Conservation (phyloP, 2,329 filamentous ascomycete genomes). For the Fusarium sarcochroum region DNA sequence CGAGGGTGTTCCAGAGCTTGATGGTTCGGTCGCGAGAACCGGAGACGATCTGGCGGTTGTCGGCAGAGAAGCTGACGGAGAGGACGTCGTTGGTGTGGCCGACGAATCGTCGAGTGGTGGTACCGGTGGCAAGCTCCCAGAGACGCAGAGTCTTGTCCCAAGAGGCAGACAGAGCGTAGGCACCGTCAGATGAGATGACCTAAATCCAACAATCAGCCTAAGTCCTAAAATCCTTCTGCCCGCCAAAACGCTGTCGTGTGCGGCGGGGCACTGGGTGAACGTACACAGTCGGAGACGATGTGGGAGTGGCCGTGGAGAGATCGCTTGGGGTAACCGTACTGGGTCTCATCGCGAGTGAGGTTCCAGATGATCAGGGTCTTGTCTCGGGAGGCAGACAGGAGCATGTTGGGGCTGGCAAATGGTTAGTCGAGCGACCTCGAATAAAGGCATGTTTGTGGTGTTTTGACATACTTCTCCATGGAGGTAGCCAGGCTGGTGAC, state of each 20-base stretch:
- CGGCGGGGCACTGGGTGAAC: slow-evolving; percentile 59
- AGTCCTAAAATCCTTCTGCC: slow-evolving; percentile 30
- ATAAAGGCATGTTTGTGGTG: slow-evolving; percentile 8
- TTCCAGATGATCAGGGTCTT: slow-evolving; percentile 99
- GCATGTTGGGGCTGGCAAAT: slow-evolving; percentile 90
- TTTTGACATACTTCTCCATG: slow-evolving; percentile 88
- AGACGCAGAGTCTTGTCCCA: slow-evolving; percentile 99
- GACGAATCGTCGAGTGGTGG: slow-evolving; percentile 97
- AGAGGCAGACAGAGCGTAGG: slow-evolving; percentile 97
- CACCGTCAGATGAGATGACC: slow-evolving; percentile 99
- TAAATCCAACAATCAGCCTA: slow-evolving; percentile 58
- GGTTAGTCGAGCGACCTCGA: slow-evolving; percentile 31
- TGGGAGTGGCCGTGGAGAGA: slow-evolving; percentile 99
- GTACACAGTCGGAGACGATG: slow-evolving; percentile 99
- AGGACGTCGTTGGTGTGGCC: slow-evolving; percentile 99
- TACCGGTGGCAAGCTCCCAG: slow-evolving; percentile 98
- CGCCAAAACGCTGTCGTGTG: slow-evolving; percentile 16
- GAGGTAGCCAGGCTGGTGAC: slow-evolving; percentile 98
- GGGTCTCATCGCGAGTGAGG: slow-evolving; percentile 97
- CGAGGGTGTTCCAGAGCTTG: slow-evolving; percentile 99
- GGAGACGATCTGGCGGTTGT: slow-evolving; percentile 99
- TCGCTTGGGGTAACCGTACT: slow-evolving; percentile 99
- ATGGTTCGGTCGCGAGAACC: slow-evolving; percentile 98
- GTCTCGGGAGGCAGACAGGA: slow-evolving; percentile 96
- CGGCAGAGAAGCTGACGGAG: slow-evolving; percentile 99